Conservation (phyloP, 306 rosid species). For the Albizia julibrissin region DNA sequence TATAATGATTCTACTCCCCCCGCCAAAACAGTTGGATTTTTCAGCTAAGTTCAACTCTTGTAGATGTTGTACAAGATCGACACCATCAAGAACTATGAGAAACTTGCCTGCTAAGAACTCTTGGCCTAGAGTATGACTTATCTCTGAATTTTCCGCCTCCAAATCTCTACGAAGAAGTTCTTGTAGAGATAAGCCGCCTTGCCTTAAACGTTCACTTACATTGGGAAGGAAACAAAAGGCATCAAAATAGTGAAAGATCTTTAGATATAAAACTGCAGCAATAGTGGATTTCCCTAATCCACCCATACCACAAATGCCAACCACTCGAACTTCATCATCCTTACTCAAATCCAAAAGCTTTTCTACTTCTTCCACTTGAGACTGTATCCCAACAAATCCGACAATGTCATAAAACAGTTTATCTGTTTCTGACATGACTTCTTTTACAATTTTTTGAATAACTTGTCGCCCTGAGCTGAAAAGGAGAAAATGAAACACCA, state of each 20-base stretch:
- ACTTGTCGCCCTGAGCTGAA: neutral
- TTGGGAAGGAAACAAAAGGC: neutral
- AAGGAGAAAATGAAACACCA: neutral
- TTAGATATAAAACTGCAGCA: neutral
- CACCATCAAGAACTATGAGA: conserved; percentile 2
- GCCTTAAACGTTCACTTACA: neutral
- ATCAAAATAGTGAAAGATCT: neutral
- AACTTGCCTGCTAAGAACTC: neutral
- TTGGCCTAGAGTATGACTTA: neutral
- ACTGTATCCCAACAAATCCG: neutral
- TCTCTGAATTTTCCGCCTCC: neutral
- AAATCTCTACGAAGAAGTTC: neutral
- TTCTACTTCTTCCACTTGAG: neutral
- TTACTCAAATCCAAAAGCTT: neutral
- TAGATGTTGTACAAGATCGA: neutral
- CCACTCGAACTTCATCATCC: neutral
- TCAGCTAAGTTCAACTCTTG: neutral
- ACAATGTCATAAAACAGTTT: neutral
- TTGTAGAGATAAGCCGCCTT: neutral
- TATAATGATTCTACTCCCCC: neutral
- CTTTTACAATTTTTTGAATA: neutral
- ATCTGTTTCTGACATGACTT: neutral
- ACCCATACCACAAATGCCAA: neutral
- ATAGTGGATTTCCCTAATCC: neutral
- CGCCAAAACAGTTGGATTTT: neutral